These are phyloP conservation scores for Fusarium haematococcum DNA, from an alignment of 2,329 filamentous ascomycete species.

Conservation along the genomic window DNA sequence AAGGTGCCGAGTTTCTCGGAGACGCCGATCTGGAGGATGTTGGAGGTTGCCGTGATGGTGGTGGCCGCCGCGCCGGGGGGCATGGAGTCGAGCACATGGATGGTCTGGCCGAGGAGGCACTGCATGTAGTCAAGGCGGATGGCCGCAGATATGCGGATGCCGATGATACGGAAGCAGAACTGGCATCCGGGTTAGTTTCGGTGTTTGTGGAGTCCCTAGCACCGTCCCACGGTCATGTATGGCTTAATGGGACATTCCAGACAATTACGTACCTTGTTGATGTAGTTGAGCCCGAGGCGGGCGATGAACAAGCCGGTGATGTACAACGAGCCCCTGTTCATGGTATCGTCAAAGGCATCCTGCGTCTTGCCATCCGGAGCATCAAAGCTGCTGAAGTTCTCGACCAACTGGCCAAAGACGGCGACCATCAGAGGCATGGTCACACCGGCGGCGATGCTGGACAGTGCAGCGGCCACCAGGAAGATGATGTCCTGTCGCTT, in stretches of 20 bases:
- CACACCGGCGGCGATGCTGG: not conserved
- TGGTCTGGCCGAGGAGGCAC: slow-evolving; percentile 36
- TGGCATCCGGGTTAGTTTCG: too few species aligned
- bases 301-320: not conserved
- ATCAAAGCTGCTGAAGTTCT: not conserved
- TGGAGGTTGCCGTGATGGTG: slow-evolving; percentile 44
- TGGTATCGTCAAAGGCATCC: not conserved
- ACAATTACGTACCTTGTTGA: not conserved
- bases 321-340: not conserved
- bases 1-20: slow-evolving; percentile 51
- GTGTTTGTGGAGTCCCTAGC: too few species aligned
- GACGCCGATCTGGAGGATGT: slow-evolving; percentile 52
- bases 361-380: too few species aligned
- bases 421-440: not conserved
- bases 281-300: not conserved
- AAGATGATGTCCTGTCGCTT: too few species aligned
- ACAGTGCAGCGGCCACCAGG: too few species aligned
- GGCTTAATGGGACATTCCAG: slow-evolving; percentile 48
- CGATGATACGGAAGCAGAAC: too few species aligned
- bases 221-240: slow-evolving; percentile 23
- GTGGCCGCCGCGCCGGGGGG: slow-evolving; percentile 10
- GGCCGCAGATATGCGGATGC: too few species aligned
- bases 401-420: not conserved
- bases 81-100: slow-evolving; percentile 32
- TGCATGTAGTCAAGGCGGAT: too few species aligned